Base-by-base conservation (phyloP, 768 basidiomycete species). In the Mycena metata region DNA sequence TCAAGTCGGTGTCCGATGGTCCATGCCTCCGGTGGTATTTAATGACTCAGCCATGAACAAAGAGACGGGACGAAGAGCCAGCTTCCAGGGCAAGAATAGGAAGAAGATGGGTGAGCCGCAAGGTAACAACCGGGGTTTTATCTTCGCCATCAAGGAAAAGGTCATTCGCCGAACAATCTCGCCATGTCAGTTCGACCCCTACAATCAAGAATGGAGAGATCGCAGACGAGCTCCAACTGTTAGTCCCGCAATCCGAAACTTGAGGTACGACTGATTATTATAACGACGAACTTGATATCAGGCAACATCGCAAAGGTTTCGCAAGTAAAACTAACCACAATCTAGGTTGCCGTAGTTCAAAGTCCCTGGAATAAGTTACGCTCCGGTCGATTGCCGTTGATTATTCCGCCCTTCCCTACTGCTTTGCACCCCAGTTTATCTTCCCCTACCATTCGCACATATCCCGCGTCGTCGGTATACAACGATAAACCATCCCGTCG, bases 401-500 rank as follows among this genome's bases (percentile, higher is more conserved):
- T 79, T 47, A 88, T 66, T 21, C 82, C 83, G 51, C 85, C 86
- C 35, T 85, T 85, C 58, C 83, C 85, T 51, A 89, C 72, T 67
- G 84, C 84, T 74, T 83, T 88, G 78, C 86, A 90, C 19, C 90
- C 89, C 62, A 57, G 23, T 17, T 81, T 78, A 39, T 86, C 83
- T 51, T 77, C 80, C 12, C 86, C 90, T 58, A 82, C 82, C 74
- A 91, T 89, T 67, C 84, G 83, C 41, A 91, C 73, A 74, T 86
- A 90, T 12, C 91, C 92, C 62, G 90, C 87, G 8, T 83, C 78
- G 67, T 87, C 86, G 42, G 78, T 73, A 35, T 77, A 82, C 59
- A 88, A 73, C 41, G 75, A 71, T 10, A 47, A 23, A 5, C 35
- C 21, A 76, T 47, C 77, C 75, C 55, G 76, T 76, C 12, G 69